Percentiles rank a stretch among this genome's conserved stretches.
phyloP scores from a whole-genome alignment of 345 rosid species.

The Sonneratia caseolaris region DNA sequence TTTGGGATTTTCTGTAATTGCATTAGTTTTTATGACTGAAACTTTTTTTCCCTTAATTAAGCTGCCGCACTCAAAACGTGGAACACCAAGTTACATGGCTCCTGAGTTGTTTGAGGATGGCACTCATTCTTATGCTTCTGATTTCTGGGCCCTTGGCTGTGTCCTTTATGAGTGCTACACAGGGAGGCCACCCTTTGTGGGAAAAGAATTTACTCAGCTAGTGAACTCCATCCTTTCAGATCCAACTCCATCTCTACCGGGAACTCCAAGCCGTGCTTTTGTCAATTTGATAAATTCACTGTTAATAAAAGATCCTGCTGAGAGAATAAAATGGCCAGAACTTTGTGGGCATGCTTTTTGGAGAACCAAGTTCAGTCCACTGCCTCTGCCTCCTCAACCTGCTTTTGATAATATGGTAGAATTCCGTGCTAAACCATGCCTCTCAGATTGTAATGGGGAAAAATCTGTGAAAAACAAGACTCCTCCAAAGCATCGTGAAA shows the following conservation, averaged over 20 bases:
- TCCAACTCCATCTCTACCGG: constrained; percentile 82
- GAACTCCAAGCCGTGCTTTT: constrained; percentile 73
- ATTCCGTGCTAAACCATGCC: constrained; percentile 59
- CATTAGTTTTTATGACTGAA: constrained; percentile 3
- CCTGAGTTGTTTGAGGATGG: constrained; percentile 98
- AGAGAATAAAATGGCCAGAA: constrained; percentile 83
- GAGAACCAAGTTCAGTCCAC: constrained; percentile 42
- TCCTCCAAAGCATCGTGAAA: constrained; percentile 67
- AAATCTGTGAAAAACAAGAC: constrained; percentile 51
- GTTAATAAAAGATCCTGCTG: constrained; percentile 84
- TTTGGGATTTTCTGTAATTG: background rate
- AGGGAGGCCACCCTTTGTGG: constrained; percentile 87
- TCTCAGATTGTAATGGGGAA: constrained; percentile 65
- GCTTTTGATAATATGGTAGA: constrained; percentile 77
- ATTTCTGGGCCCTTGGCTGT: constrained; percentile 97
- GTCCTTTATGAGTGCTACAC: constrained; percentile 87
- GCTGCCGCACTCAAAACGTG: constrained; percentile 88
- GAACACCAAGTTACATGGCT: constrained; percentile 98
- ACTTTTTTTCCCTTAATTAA: constrained; percentile 13
- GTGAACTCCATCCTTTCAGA: constrained; percentile 86
- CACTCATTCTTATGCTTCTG: constrained; percentile 95
- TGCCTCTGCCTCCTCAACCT: constrained; percentile 76
- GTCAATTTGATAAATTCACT: constrained; percentile 76
- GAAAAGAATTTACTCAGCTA: constrained; percentile 78
- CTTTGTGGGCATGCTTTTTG: constrained; percentile 87